Evolutionary conservation across 2,329 filamentous ascomycete species (phyloP).

Genomic region (Ophiostoma piceae): DNA sequence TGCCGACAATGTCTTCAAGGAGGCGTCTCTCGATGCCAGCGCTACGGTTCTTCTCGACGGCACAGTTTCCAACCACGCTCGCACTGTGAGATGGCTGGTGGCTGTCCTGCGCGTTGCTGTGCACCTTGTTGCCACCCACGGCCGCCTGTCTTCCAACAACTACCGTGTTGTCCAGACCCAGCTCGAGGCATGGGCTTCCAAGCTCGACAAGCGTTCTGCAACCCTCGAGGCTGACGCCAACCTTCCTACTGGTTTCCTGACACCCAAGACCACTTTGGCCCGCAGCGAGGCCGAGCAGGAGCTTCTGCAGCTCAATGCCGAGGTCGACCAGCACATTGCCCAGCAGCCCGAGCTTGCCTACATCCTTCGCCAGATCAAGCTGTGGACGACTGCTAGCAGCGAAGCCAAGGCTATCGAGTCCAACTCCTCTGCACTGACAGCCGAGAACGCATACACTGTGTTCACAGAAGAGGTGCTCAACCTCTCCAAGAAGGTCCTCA

Average conservation of each 20-base stretch:
- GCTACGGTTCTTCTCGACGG: constrained; percentile 16
- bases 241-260: constrained; percentile 50
- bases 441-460: constrained; percentile 31
- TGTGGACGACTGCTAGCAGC: constrained; percentile 49
- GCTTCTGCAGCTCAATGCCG: constrained; percentile 36
- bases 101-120: constrained; percentile 60
- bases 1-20: not conserved
- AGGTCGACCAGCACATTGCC: constrained; percentile 42
- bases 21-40: not conserved
- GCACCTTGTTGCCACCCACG: constrained; percentile 61
- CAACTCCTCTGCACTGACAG: not conserved
- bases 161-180: constrained; percentile 42
- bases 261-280: constrained; percentile 35
- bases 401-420: not conserved
- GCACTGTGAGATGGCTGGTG: constrained; percentile 55
- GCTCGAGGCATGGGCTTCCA: constrained; percentile 45
- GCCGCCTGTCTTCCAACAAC: constrained; percentile 54
- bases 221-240: constrained; percentile 36
- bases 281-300: constrained; percentile 36
- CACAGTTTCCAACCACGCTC: constrained; percentile 29
- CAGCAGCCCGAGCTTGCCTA: constrained; percentile 57
- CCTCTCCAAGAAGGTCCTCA: constrained; percentile 69
- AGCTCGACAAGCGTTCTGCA: constrained; percentile 28
- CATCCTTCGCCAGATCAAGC: constrained; percentile 58
- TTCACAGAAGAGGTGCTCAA: constrained; percentile 57